These are phyloP conservation scores for Ciborinia camelliae DNA, from an alignment of 2,329 filamentous ascomycete genomes.

Conservation along the genomic window DNA sequence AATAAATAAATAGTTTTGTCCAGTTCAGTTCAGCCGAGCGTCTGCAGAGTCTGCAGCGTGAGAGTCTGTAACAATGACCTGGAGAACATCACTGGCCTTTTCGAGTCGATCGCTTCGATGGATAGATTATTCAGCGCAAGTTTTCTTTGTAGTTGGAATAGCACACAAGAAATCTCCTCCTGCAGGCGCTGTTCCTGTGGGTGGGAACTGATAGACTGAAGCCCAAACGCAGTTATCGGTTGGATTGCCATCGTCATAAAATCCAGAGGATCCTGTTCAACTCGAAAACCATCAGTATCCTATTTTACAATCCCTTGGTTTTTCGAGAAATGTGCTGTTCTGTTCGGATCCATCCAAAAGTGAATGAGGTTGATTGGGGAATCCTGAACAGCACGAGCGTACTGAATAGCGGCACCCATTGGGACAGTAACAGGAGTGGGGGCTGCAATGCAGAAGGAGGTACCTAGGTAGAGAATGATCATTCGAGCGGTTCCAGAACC, in stretches of 20 bases:
- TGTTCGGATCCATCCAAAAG: too few relatives aligned
- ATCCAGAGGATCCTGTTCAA: too few relatives aligned
- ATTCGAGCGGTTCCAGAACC: too few relatives aligned
- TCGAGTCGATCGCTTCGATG: too few relatives aligned
- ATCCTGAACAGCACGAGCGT: neutral
- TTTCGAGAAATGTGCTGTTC: too few relatives aligned
- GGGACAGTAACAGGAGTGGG: neutral
- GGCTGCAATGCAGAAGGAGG: neutral
- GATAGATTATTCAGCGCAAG: neutral
- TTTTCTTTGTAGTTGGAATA: neutral
- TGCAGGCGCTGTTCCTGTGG: neutral
- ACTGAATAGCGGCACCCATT: neutral
- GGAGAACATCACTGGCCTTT: too few relatives aligned
- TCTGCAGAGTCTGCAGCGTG: neutral
- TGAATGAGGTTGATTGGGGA: neutral
- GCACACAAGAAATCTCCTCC: slow-evolving; percentile 4
- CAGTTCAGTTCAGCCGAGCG: too few relatives aligned
- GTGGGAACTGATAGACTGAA: neutral
- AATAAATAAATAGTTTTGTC: too few relatives aligned
- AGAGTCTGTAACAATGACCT: neutral
- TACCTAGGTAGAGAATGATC: too few relatives aligned
- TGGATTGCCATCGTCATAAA: slow-evolving; percentile 8
- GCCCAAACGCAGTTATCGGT: slow-evolving; percentile 11
- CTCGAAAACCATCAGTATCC: too few relatives aligned
- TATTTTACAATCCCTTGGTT: too few relatives aligned